Evolutionary conservation across 768 basidiomycete genomes (phyloP).

Genomic region (Psilocybe cubensis): DNA sequence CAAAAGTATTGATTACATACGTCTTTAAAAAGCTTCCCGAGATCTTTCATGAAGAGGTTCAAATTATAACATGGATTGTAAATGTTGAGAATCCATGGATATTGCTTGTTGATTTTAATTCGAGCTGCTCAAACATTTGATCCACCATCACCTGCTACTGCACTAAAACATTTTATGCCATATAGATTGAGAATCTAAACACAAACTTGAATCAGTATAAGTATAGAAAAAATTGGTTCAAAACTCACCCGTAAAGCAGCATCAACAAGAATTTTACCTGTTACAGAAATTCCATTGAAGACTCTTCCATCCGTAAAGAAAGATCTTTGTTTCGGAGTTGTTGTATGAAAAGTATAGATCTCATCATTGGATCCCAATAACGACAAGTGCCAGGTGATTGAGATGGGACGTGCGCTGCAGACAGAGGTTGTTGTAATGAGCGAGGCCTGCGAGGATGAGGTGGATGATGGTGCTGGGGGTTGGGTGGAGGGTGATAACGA

Average conservation of each 20-base stretch:
- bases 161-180: slow-evolving; percentile 15
- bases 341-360: slow-evolving; percentile 30
- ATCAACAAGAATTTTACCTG: slow-evolving; percentile 16
- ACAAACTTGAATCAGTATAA: no score
- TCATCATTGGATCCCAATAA: slow-evolving; percentile 27
- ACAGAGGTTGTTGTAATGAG: slow-evolving; percentile 81
- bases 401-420: slow-evolving; percentile 77
- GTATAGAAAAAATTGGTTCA: no score
- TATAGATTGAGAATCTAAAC: no score
- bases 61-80: slow-evolving; percentile 34
- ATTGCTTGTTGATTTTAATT: slow-evolving; percentile 12
- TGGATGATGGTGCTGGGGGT: slow-evolving; percentile 72
- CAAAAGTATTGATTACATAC: slow-evolving; percentile 13
- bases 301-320: slow-evolving; percentile 27
- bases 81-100: slow-evolving; percentile 29
- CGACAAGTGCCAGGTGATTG: slow-evolving; percentile 68
- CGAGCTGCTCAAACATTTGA: slow-evolving; percentile 4
- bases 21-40: slow-evolving; percentile 30
- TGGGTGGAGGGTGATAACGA: slow-evolving; percentile 78
- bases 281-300: slow-evolving; percentile 28
- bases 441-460: slow-evolving; percentile 73
- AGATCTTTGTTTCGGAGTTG: slow-evolving; percentile 24
- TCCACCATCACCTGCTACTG: slow-evolving; percentile 29
- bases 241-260: no score
- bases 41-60: slow-evolving; percentile 30